phyloP scores from a whole-genome alignment of 2,329 filamentous ascomycete species.

The Berkeleyomyces rouxiae region DNA sequence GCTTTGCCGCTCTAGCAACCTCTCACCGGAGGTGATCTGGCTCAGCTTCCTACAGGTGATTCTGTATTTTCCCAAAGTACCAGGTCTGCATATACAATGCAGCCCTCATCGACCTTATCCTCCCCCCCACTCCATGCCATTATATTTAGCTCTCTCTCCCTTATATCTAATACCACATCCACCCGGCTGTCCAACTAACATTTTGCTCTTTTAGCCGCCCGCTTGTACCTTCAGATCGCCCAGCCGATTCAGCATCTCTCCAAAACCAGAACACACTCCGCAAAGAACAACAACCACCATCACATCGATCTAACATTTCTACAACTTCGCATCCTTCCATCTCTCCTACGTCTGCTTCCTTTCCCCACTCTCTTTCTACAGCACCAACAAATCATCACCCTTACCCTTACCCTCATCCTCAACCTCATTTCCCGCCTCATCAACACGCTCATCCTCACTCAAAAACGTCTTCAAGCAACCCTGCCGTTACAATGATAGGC shows the following conservation, averaged over 20 bases:
- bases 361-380: background rate
- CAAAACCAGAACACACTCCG: background rate
- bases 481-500: conserved; percentile 7
- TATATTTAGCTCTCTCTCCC: no score
- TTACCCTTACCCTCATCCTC: background rate
- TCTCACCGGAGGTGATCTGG: conserved; percentile 1
- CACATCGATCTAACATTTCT: background rate
- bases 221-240: background rate
- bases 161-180: background rate
- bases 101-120: background rate
- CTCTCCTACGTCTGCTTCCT: background rate
- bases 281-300: background rate
- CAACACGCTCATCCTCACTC: conserved; percentile 4
- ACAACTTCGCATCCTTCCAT: background rate
- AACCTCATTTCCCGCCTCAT: background rate
- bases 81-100: background rate
- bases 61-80: background rate
- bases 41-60: background rate
- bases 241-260: background rate
- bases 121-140: background rate
- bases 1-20: background rate
- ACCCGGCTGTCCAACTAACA: background rate
- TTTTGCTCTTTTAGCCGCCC: background rate
- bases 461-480: conserved; percentile 14
- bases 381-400: background rate